Conservation (phyloP, 139 green algal genomes). For the Parachlorella kessleri region DNA sequence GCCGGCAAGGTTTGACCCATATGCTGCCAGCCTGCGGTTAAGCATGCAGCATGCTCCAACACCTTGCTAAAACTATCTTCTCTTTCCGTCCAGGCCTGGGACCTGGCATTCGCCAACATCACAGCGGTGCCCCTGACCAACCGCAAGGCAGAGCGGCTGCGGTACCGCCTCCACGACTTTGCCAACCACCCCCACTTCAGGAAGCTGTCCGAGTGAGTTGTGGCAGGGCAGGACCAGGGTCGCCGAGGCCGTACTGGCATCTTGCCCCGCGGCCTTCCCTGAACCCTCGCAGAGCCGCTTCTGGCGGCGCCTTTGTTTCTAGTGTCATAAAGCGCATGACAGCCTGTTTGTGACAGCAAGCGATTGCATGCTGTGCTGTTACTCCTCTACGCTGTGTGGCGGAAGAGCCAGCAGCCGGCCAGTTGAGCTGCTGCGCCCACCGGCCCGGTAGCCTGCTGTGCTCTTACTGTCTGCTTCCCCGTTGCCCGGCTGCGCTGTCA, state of each 20-base stretch:
- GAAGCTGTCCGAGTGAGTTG: neutral
- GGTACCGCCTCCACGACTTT: neutral
- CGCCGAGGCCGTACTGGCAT: neutral
- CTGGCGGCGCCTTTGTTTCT: no score
- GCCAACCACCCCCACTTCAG: neutral
- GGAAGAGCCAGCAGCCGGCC: neutral
- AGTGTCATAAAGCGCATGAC: no score
- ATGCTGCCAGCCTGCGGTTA: no score
- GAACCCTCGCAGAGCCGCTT: neutral
- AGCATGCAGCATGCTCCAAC: no score
- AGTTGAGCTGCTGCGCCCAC: no score
- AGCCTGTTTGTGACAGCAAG: no score
- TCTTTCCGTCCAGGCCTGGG: neutral
- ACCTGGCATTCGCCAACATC: neutral
- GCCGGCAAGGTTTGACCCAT: no score
- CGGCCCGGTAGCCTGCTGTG: neutral
- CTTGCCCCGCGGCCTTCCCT: neutral
- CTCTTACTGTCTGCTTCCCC: neutral
- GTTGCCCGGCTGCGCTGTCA: neutral
- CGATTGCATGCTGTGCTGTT: no score
- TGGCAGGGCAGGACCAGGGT: neutral
- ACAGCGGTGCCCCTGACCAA: neutral
- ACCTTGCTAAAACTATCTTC: no score
- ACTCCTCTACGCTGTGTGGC: neutral
- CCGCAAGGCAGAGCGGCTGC: neutral